A percentile compares a stretch with the other conserved stretches of the same genome.
Conservation (phyloP, 768 basidiomycete species). For the Pluteus cervinus region DNA sequence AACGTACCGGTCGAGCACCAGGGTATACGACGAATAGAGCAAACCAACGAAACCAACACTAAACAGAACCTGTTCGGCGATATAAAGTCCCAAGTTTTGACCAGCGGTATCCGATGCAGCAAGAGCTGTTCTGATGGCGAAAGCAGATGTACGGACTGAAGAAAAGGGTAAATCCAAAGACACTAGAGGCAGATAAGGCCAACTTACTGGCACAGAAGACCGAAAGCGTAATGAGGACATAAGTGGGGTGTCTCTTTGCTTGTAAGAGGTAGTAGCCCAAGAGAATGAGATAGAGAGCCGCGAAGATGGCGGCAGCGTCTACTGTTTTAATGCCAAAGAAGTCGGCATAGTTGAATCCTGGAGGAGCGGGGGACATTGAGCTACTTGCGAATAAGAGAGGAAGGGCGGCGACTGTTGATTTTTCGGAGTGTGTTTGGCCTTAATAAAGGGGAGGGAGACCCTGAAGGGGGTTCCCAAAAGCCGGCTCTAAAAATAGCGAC, state of each 20-base stretch:
- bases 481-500: no score
- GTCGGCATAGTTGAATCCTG: slow-evolving; percentile 15
- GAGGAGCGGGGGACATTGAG: no score
- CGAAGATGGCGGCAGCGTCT: slow-evolving; percentile 19
- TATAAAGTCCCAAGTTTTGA: slow-evolving; percentile 24
- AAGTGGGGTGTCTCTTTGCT: slow-evolving; percentile 20
- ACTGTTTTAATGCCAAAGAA: slow-evolving; percentile 13
- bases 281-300: slow-evolving; percentile 18
- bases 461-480: no score
- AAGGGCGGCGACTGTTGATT: no score
- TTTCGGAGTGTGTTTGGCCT: no score
- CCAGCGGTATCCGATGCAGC: slow-evolving; percentile 24
- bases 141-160: slow-evolving; percentile 36
- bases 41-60: slow-evolving; percentile 39
- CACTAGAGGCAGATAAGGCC: background rate
- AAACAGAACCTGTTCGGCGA: slow-evolving; percentile 32
- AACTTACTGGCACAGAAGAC: slow-evolving; percentile 34
- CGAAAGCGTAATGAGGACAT: slow-evolving; percentile 25
- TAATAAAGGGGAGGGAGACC: no score
- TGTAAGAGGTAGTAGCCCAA: slow-evolving; percentile 15
- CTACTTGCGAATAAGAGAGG: no score
- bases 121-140: slow-evolving; percentile 31
- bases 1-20: slow-evolving; percentile 35
- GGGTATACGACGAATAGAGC: slow-evolving; percentile 33
- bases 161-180: background rate